Evolutionary conservation across 148 eudicot genomes (phyloP).

Genomic region (Dianthus caryophyllus): DNA sequence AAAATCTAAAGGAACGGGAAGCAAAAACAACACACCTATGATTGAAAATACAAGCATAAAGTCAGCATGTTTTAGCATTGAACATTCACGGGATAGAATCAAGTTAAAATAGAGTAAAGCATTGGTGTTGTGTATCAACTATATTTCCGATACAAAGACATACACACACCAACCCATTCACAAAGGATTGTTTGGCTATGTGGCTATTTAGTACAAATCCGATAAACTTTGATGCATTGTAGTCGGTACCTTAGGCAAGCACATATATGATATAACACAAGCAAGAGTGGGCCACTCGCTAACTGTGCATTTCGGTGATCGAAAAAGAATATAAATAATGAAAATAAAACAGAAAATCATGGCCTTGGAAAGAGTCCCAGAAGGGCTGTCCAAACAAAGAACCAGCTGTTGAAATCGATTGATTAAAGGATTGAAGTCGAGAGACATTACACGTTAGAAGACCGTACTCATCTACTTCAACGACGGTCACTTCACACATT

Average conservation of each 20-base stretch:
- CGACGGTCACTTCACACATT: not conserved
- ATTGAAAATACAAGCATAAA: not conserved
- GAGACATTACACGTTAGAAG: not conserved
- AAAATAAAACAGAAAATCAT: no score
- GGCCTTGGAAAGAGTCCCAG: not conserved
- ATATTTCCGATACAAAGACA: not conserved
- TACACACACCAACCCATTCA: not conserved
- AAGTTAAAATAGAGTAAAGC: not conserved
- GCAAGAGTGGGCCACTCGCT: not conserved
- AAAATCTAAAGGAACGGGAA: slow-evolving; percentile 2
- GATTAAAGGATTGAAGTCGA: not conserved
- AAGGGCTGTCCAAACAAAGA: not conserved
- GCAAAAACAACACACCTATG: slow-evolving; percentile 18
- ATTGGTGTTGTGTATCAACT: not conserved
- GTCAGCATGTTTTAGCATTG: no score
- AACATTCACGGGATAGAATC: not conserved
- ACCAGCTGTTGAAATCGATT: not conserved
- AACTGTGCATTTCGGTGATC: not conserved
- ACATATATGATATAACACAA: not conserved
- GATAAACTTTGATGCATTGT: not conserved
- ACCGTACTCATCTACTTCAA: not conserved
- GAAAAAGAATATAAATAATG: not conserved
- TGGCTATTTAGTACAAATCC: not conserved
- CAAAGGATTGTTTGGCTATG: not conserved
- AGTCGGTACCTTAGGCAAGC: not conserved